Base-by-base conservation (phyloP, 768 basidiomycete genomes). In the Xerocomellus intermedius region DNA sequence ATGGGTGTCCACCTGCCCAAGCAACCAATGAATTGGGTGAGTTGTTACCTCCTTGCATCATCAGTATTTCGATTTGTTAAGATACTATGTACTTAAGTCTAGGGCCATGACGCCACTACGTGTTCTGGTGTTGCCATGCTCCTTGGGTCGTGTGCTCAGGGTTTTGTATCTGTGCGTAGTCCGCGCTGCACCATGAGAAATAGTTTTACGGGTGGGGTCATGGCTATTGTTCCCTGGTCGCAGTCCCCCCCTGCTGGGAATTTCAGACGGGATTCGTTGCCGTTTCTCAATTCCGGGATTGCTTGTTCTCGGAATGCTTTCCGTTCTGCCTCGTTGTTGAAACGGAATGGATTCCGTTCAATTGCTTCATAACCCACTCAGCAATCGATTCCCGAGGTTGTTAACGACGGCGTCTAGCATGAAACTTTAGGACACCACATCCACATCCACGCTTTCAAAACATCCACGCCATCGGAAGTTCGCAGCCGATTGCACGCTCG, bases 21-120 rank as follows among this genome's bases (percentile, higher is more conserved):
- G 50, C 55, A 54, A 54, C 13, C 32, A 35, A 44, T 55, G 53
- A 52, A 49, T 60, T 46, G 22, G 59, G 65, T 61, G 65, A 59
- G 65, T 46, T 7, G 35, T 56, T 52, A 48, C 55, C 44, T 59
- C 56, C 42, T 59, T 49, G 42, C n/a, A 54, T 55, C 60, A 56
- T 51, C 51, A n/a, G 24, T 42, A 32, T 53, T 47, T 52, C 47
- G 2, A 30, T 9, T 47, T 22, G 47, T 59, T n/a, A 32, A 49
- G 43, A 49, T 46, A 22, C 5, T 44, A 43, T 54, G 41, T 42
- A 5, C 30, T 46, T 33, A 24, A 47, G 44, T 38, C 47, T 52
- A 57, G 64, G 52, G 61, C 38, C 60, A 56, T 56, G 54, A 63
- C 56, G 66, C 66, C 58, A 56, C 66, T 58, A 59, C 61, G 36